Evolutionary conservation across 371 early-diverging fungal species (phyloP).

Genomic region (Apophysomyces ossiformis): DNA sequence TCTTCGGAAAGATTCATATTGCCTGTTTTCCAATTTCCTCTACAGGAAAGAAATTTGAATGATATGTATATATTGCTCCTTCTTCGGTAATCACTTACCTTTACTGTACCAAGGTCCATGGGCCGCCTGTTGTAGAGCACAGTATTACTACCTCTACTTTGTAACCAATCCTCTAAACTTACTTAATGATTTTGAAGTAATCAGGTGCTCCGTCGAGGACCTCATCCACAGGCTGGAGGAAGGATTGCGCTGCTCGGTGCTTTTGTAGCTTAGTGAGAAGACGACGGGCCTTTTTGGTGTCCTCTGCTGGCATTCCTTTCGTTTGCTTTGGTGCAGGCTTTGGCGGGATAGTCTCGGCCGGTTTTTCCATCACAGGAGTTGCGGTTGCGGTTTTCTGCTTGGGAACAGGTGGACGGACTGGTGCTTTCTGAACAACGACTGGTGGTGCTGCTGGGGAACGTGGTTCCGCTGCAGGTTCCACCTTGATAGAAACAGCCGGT

Average conservation of each 20-base stretch:
- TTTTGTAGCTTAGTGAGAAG: constrained; percentile 60
- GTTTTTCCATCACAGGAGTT: constrained; percentile 23
- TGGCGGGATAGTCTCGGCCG: constrained; percentile 18
- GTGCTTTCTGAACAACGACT: constrained; percentile 21
- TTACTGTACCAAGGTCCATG: constrained; percentile 94
- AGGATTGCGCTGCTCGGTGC: constrained; percentile 63
- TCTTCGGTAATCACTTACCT: constrained; percentile 16
- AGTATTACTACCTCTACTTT: not conserved
- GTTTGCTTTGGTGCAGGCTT: not conserved
- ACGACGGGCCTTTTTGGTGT: constrained; percentile 49
- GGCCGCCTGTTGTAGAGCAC: constrained; percentile 68
- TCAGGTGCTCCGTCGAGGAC: constrained; percentile 55
- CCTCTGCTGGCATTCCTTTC: constrained; percentile 29
- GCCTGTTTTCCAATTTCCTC: constrained; percentile 68
- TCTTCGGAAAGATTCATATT: constrained; percentile 54
- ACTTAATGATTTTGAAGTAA: constrained; percentile 47
- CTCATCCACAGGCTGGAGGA: constrained; percentile 72
- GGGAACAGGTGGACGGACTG: not conserved
- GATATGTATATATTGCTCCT: not conserved
- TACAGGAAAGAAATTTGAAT: not conserved
- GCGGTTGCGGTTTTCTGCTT: not conserved
- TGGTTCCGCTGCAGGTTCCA: constrained; percentile 15
- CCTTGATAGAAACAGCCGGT: constrained; percentile 23
- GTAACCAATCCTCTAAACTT: constrained; percentile 15
- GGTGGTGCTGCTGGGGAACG: constrained; percentile 9